phyloP scores from a whole-genome alignment of 192 early-diverging fungal species.

The Gamsiella multidivaricata region DNA sequence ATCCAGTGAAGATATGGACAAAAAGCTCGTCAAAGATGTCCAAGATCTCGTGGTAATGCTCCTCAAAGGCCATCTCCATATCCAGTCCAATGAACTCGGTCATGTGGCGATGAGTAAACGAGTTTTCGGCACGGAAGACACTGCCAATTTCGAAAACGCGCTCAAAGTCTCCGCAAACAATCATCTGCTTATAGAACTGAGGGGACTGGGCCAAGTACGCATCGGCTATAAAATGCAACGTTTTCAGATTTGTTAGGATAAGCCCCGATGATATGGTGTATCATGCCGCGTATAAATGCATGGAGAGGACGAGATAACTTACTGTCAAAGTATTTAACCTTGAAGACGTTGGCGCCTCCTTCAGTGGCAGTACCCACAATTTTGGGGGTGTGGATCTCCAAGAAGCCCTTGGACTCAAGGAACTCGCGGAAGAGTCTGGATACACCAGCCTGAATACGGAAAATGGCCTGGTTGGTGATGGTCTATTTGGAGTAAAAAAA shows the following conservation, averaged over 20 bases:
- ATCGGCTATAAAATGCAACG: constrained; percentile 55
- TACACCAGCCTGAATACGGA: constrained; percentile 95
- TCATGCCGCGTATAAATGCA: not conserved
- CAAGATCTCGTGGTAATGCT: constrained; percentile 99
- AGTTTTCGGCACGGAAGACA: constrained; percentile 99
- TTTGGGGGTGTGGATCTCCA: constrained; percentile 99
- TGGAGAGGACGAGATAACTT: constrained; percentile 11
- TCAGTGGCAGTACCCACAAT: constrained; percentile 92
- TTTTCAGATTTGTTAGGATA: no score
- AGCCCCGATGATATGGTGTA: no score
- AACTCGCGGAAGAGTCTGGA: constrained; percentile 96
- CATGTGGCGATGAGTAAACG: constrained; percentile 98
- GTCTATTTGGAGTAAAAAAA: constrained; percentile 64
- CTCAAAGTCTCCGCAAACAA: constrained; percentile 96
- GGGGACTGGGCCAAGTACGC: constrained; percentile 98
- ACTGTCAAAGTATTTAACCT: constrained; percentile 96
- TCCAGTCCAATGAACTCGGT: constrained; percentile 99
- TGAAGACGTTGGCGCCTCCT: constrained; percentile 99
- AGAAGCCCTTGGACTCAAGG: constrained; percentile 80
- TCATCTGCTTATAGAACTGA: constrained; percentile 99
- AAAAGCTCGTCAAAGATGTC: constrained; percentile 94
- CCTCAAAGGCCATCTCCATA: constrained; percentile 98
- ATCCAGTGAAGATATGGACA: constrained; percentile 89
- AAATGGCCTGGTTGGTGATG: constrained; percentile 95
- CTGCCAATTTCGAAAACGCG: constrained; percentile 95